Base-by-base conservation (phyloP, 176 grass and related monocot species). In the sorghum (Sorghum bicolor) region DNA sequence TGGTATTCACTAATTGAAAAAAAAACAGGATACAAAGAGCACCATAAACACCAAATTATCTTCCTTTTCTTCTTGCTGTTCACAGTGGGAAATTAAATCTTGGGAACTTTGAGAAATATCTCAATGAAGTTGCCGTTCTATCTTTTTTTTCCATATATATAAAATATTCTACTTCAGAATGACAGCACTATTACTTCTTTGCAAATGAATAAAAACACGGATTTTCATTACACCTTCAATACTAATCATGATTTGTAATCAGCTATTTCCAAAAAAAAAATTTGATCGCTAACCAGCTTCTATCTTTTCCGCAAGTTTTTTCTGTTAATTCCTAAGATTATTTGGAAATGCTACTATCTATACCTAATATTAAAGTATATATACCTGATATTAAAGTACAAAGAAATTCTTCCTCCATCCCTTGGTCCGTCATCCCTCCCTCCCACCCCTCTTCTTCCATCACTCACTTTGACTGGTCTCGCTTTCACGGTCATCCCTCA, bases 151-250 rank as follows among this genome's bases (percentile, higher is more conserved):
- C 7, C 25, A 11, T 25, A 20, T 43, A 28, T 71, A 26, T 26
- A 85, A 81, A 47, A 75, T 11, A 39, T 39, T 75, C 10, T 69
- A 68, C 50, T 50, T 30, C 9, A 88, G 40, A 84, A 64, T 69
- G 44, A 37, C 31, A 58, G 4, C 67, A 70, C 8, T 62, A 52
- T 52, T 52, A 48, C 11, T 70, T 81, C 15, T 48, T 48, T 64
- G 40, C 40, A 84, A 67, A 45, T 75, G 48, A 69, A 50, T 29
- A 62, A 47, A 67, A 47, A 1, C 48, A 80, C n/a, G 70, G 4
- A 39, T 40, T 52, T 71, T 84, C 60, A 33, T 33, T 67, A 30
- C 69, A 60, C 5, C 17, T 75, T 69, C 32, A 80, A 15, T 70
- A 30, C 25, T 69, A 25, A 5, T 65, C 16, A 26, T 53, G 36